A percentile compares a stretch with the other conserved stretches of the same genome.
phyloP scores from a whole-genome alignment of 129 eudicot species.

The Tagetes patula region DNA sequence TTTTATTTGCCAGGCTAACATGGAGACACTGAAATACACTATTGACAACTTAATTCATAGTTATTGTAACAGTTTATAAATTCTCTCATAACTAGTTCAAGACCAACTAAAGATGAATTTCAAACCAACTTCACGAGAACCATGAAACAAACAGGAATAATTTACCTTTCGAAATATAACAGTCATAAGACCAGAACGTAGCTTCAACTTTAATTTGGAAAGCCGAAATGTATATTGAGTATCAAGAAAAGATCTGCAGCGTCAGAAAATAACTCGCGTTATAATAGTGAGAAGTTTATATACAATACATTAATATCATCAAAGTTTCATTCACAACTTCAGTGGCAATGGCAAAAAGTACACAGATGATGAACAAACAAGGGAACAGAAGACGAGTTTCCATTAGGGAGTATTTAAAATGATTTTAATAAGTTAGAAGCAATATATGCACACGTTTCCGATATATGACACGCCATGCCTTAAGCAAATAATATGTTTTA shows the following conservation, averaged over 20 bases:
- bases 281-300: conserved; percentile 9
- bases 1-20: conserved; percentile 71
- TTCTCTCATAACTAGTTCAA: neutral
- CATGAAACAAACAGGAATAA: conserved; percentile 19
- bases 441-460: neutral
- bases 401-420: conserved; percentile 22
- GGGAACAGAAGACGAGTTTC: neutral
- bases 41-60: neutral
- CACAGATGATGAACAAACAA: neutral
- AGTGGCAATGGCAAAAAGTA: conserved; percentile 14
- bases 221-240: conserved; percentile 86
- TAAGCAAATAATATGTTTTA: neutral
- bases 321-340: conserved; percentile 1
- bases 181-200: conserved; percentile 84
- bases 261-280: conserved; percentile 20
- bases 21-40: conserved; percentile 63
- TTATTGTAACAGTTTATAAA: neutral
- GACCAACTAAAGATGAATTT: neutral
- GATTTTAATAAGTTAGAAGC: conserved; percentile 5
- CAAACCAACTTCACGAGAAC: neutral
- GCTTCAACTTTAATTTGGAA: conserved; percentile 70
- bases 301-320: conserved; percentile 11
- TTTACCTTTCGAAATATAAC: conserved; percentile 69
- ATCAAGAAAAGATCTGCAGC: conserved; percentile 89
- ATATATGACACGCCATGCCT: conserved; percentile 6